Conservation (phyloP, 495 filamentous ascomycete species). For the Aspergillus carlsbadensis region DNA sequence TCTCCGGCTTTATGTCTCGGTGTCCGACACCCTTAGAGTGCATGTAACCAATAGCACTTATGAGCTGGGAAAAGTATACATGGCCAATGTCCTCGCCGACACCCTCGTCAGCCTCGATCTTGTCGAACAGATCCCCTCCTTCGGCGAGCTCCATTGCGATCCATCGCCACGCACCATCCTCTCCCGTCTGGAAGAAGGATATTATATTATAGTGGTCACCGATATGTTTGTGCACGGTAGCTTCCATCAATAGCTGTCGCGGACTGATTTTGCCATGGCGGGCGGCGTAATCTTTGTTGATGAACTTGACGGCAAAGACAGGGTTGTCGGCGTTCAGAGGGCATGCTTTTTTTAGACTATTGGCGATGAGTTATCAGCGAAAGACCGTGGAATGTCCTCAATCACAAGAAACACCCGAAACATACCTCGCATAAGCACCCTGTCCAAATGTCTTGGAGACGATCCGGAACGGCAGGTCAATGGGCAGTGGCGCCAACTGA, state of each 20-base stretch:
- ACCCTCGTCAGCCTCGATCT: conserved; percentile 96
- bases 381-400: not conserved
- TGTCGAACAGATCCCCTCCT: conserved; percentile 97
- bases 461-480: conserved; percentile 86
- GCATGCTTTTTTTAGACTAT: conserved; percentile 89
- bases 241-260: conserved; percentile 86
- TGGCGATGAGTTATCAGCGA: conserved; percentile 8
- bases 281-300: conserved; percentile 92
- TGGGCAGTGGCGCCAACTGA: conserved; percentile 83
- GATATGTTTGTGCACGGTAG: conserved; percentile 81
- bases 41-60: conserved; percentile 89
- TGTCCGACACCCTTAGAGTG: conserved; percentile 90
- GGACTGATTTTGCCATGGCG: conserved; percentile 83
- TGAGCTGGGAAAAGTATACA: conserved; percentile 90
- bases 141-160: conserved; percentile 97
- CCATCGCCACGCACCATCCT: conserved; percentile 91
- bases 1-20: conserved; percentile 89
- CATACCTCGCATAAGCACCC: conserved; percentile 96
- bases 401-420: conserved; percentile 11
- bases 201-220: conserved; percentile 92
- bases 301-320: conserved; percentile 96
- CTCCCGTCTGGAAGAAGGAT: conserved; percentile 81
- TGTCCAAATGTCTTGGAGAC: conserved; percentile 94
- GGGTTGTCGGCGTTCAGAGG: conserved; percentile 66
- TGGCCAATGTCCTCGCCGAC: conserved; percentile 91